Conservation (phyloP, 129 eudicot genomes). For the Glebionis coronaria region DNA sequence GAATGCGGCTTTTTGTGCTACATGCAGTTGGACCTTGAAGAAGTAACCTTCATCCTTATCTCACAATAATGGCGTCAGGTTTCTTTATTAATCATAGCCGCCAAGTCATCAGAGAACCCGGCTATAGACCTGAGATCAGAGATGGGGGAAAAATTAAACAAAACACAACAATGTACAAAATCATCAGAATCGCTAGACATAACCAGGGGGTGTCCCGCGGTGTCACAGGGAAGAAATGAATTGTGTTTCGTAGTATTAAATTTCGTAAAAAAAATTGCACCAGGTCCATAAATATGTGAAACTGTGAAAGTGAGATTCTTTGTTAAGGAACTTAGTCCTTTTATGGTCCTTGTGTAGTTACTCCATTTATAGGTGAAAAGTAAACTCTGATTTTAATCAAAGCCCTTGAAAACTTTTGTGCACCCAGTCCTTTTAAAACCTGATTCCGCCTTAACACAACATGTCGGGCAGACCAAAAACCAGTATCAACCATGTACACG, state of each 20-base stretch:
- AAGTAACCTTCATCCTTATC: no score
- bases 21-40: not conserved
- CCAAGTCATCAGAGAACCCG: not conserved
- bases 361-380: no score
- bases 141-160: not conserved
- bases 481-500: not conserved
- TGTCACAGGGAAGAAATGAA: not conserved
- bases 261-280: no score
- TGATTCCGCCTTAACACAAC: not conserved
- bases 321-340: no score
- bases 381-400: no score
- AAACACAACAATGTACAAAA: not conserved
- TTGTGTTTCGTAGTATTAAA: no score
- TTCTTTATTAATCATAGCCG: constrained; percentile 4
- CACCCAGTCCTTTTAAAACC: no score
- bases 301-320: no score
- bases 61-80: not conserved
- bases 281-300: no score
- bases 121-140: not conserved
- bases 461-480: not conserved
- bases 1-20: not conserved
- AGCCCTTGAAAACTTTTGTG: no score
- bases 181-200: not conserved
- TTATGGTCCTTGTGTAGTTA: no score
- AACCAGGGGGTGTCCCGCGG: no score